phyloP scores from a whole-genome alignment of 2,329 filamentous ascomycete species.

The Paraphoma chrysanthemicola region DNA sequence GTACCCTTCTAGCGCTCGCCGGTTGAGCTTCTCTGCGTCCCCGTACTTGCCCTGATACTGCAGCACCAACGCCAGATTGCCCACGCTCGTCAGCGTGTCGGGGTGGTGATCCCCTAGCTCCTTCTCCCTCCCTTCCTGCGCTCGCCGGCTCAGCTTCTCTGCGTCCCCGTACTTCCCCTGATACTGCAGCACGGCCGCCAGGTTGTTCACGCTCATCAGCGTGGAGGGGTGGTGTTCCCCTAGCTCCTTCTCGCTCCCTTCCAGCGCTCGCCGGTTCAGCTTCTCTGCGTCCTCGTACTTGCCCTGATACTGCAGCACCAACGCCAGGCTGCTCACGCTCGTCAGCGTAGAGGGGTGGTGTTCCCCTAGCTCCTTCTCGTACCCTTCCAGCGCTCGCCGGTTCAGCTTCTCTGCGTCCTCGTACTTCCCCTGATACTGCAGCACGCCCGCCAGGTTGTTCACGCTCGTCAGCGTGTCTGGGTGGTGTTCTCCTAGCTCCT shows the following conservation, averaged over 20 bases:
- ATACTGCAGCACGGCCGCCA: conserved; percentile 5
- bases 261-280: conserved; percentile 4
- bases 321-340: conserved; percentile 5
- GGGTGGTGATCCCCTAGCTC: conserved; percentile 10
- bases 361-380: conserved; percentile 4
- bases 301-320: conserved; percentile 1
- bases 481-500: conserved; percentile 11
- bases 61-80: conserved; percentile 5
- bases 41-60: conserved; percentile 8
- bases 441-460: conserved; percentile 4
- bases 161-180: conserved; percentile 16
- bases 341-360: conserved; percentile 6
- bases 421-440: conserved; percentile 9
- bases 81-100: conserved; percentile 7
- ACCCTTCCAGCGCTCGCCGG: conserved; percentile 6
- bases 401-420: conserved; percentile 5
- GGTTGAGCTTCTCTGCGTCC: conserved; percentile 5
- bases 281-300: conserved; percentile 7
- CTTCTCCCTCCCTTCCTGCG: conserved; percentile 14
- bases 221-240: conserved; percentile 5
- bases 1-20: conserved; percentile 6
- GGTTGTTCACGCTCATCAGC: conserved; percentile 1
- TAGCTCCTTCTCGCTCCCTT: conserved; percentile 7
- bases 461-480: conserved; percentile 8
- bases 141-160: conserved; percentile 11